phyloP scores from a whole-genome alignment of 352 stramenopile genomes.

The Globisporangium heterothallicum region DNA sequence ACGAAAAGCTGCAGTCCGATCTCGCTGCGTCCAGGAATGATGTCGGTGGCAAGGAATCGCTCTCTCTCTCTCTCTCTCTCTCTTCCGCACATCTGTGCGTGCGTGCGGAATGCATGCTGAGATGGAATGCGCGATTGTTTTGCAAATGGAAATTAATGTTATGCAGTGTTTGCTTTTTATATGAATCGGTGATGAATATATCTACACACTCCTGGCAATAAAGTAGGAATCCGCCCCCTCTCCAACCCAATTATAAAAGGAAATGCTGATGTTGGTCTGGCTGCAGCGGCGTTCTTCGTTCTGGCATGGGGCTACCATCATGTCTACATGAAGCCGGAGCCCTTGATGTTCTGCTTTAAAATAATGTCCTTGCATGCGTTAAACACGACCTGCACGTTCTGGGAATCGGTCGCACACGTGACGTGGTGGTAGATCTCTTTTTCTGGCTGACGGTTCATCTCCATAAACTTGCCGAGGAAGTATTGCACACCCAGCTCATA shows the following conservation, averaged over 20 bases:
- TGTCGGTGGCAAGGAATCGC: too few species aligned
- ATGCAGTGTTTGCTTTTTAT: conserved; percentile 10
- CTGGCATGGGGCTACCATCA: background rate
- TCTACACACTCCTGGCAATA: conserved; percentile 13
- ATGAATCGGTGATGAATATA: conserved; percentile 8
- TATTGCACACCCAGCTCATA: conserved; percentile 88
- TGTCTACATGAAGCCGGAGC: conserved; percentile 83
- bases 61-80: too few species aligned
- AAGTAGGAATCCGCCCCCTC: conserved; percentile 2
- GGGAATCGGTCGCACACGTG: conserved; percentile 95
- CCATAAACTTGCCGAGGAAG: conserved; percentile 93
- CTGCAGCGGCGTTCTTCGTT: background rate
- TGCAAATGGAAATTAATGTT: background rate
- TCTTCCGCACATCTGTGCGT: too few species aligned
- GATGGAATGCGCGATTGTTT: too few species aligned
- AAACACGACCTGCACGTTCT: conserved; percentile 96
- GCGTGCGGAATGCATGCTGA: too few species aligned
- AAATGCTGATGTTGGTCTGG: conserved; percentile 6
- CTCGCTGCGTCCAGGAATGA: too few species aligned
- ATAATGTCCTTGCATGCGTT: conserved; percentile 96
- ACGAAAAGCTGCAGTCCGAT: too few species aligned
- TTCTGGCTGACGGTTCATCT: conserved; percentile 89
- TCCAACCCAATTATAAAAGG: conserved; percentile 10
- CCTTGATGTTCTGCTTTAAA: conserved; percentile 91
- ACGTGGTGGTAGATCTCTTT: conserved; percentile 94